Base-by-base conservation (phyloP, 768 basidiomycete species). In the Xerocomus potaroensis region DNA sequence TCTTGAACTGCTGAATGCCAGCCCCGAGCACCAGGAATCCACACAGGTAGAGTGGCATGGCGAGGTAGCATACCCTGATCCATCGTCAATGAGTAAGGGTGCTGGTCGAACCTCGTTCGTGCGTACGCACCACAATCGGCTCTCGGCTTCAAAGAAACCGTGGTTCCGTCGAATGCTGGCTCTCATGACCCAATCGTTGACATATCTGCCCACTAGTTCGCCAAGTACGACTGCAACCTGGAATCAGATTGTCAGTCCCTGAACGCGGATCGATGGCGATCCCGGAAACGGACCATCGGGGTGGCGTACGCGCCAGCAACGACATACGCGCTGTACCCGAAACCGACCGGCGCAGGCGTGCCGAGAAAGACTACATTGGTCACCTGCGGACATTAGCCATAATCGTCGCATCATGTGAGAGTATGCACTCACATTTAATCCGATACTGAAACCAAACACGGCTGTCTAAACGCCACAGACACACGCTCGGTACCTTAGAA, bases 331-430 rank as follows among this genome's bases (percentile, higher is more conserved):
- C 51, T 64, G 58, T 73, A 75, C 1, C 74, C 77, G 45, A 73
- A 80, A 1, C 77, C 79, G 5, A 64, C 50, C 0, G 78, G 77
- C 0, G 64, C 53, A 0, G 75, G 74, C 2, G 66, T 63, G 4
- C 73, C 77, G 5, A 80, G 60, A 60, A 80, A 80, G 5, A 79
- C 76, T 0, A 73, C 77, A 33, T 76, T 77, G 6, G 80, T 81
- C 16, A 77, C 75, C 72, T 79, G 45, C 4, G 6, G 16, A 51
- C 10, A 21, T 51, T 36, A 41, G 26, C 26, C 23, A 41, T 10
- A 2, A 21, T 27, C 8, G 19, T 5, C 8, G 3, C 16, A 8
- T 5, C 31, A 7, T 29, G 30, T 12, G 5, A 24, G 2, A 8
- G 6, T 4, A 0, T 22, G 11, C 19, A 42, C 70, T 50, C 31